Evolutionary conservation across 2,329 filamentous ascomycete genomes (phyloP), one percentile per base, ranked within the genome.

Genomic region (Fusarium hostae): DNA sequence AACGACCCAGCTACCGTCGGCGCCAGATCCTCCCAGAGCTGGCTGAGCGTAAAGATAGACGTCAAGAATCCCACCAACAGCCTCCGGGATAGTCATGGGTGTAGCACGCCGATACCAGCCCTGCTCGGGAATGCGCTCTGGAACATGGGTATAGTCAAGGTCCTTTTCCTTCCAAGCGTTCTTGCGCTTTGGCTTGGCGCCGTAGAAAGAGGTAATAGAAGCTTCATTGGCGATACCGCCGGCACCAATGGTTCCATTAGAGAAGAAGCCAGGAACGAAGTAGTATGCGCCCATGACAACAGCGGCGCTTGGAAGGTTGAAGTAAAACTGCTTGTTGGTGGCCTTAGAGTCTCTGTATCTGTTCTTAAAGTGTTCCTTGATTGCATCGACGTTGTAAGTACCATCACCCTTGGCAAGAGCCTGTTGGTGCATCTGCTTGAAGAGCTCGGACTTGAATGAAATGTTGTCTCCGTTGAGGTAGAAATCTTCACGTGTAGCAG

Each of bases 241-340:
- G 26, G 66, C 68, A 0, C 68, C 66, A 9, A 70, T 70, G 1
- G 68, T 70, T 1, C 68, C 68, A 11, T 70, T 70, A 10, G 68
- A 70, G 11, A 70, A 70, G 66, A 70, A 70, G 7, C 66, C 68
- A 12, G 68, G 68, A 10, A 70, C 22, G 12, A 70, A 70, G 9
- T 70, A 70, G n/a, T 70, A 66, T 2, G 68, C 66, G 3, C 67
- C 67, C 66, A 70, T 70, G 2, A 70, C 68, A 12, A 70, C 68
- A 6, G 22, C 45, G 3, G 68, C 61, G 10, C 56, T 66, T 0
- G 66, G 68, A 0, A 58, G 3, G 10, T 70, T 70, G 18, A 70
- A 70, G 35, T 70, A 70, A 24, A 70, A 70, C 41, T 70, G 68
- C 15, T 57, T 70, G 32, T 70, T 70, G 6, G 22, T 45, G 1